A percentile compares a stretch with the other conserved stretches of the same genome.
These are phyloP conservation scores for Graphilbum ipis-grandicollis DNA, from an alignment of 2,329 filamentous ascomycete species.

Conservation along the genomic window DNA sequence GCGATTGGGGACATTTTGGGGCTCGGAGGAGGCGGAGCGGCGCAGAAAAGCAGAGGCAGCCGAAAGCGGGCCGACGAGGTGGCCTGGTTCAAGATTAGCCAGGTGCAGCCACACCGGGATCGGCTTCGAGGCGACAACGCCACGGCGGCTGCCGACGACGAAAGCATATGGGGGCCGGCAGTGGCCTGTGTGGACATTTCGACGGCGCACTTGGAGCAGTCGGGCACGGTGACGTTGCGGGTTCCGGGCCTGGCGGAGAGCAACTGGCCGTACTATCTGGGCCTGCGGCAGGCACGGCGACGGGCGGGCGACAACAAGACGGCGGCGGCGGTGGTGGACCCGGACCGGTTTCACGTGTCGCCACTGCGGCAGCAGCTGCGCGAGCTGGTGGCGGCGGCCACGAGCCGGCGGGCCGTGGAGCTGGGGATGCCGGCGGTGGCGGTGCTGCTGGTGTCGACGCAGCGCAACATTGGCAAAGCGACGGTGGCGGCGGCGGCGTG, in stretches of 20 bases:
- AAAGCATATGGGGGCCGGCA: constrained; percentile 61
- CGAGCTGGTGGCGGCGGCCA: constrained; percentile 75
- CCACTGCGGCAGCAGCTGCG: constrained; percentile 51
- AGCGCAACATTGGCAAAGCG: constrained; percentile 87
- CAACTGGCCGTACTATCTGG: constrained; percentile 82
- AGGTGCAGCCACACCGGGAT: constrained; percentile 38
- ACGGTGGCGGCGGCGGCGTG: constrained; percentile 61
- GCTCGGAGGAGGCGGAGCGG: too few species aligned
- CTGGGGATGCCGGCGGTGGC: constrained; percentile 77
- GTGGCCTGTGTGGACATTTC: constrained; percentile 74
- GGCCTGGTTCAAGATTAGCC: constrained; percentile 85
- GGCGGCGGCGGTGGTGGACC: constrained; percentile 24
- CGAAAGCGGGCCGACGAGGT: constrained; percentile 34
- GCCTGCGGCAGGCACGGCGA: constrained; percentile 49
- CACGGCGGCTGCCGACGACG: constrained; percentile 41
- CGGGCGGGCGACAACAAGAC: constrained; percentile 20
- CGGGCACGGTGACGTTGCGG: constrained; percentile 68
- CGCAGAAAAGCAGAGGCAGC: neutral
- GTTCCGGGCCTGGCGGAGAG: constrained; percentile 61
- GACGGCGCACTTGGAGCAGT: constrained; percentile 78
- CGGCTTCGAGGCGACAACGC: constrained; percentile 23
- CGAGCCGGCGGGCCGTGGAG: constrained; percentile 71
- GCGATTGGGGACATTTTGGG: constrained; percentile 56
- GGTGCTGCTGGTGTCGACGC: constrained; percentile 76
- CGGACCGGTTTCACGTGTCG: constrained; percentile 30